Base-by-base conservation (phyloP, 2,329 filamentous ascomycete species). In the Colletotrichum phormii region DNA sequence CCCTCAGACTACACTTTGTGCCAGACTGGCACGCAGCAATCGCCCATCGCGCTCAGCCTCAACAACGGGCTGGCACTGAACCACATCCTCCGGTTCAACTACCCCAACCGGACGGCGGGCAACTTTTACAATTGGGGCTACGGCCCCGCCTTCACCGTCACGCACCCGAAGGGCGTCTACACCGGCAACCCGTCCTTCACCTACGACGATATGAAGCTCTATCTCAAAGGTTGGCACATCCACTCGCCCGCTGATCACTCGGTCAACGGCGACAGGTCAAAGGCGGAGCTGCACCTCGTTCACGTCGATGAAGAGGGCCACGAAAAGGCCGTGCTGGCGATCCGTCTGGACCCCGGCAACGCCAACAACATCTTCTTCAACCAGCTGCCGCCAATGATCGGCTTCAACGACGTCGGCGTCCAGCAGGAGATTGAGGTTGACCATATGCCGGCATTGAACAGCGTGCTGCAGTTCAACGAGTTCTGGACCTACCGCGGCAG, bases 191-290 rank as follows among this genome's bases (percentile, higher is more conserved):
- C 86, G 3, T 80, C 80, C 57, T 78, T 88, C 70, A 81, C 79
- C 1, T 87, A 83, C 77, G 84, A 87, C 64, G 83, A 86, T 76
- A 79, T 82, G 72, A 87, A 84, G 1, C 80, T 85, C 26, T 88
- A 86, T 76, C 80, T 88, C 9, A 81, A 79, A 53, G 85, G 85
- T 59, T 88, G 86, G 85, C 87, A 88, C 79, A 84, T 87, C 61
- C 87, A 89, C 75, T 77, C 85, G 0, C 86, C 87, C 0, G 85
- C 85, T 5, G 86, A 88, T 69, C 87, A 89, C 77, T 80, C 81
- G 3, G 81, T 88, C 4, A 79, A 82, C 59, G 83, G 83, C 42
- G 78, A 82, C 49, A 81, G 82, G 46, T 79, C 81, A 46, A 85
- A 83, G 72, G 84, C 85, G 46, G 86, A 88, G 75, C 77, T 88